Conservation (phyloP, 768 basidiomycete genomes). For the Scleroderma citrinum region DNA sequence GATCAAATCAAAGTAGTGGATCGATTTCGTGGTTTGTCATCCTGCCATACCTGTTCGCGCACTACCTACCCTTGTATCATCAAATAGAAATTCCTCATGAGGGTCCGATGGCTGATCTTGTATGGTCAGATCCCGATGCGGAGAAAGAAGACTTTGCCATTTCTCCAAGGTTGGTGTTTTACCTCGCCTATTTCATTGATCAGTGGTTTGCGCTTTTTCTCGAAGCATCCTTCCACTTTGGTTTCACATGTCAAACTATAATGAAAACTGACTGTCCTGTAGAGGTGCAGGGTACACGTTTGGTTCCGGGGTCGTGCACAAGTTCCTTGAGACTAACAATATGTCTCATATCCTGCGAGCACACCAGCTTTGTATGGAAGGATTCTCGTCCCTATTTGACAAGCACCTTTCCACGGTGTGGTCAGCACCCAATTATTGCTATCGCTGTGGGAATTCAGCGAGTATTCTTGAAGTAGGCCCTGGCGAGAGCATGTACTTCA, state of each 20-base stretch:
- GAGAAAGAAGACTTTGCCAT: constrained; percentile 99
- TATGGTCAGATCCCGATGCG: constrained; percentile 99
- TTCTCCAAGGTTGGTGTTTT: constrained; percentile 73
- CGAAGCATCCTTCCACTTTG: constrained; percentile 1
- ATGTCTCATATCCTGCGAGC: constrained; percentile 98
- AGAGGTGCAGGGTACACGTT: constrained; percentile 99
- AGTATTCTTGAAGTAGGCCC: constrained; percentile 95
- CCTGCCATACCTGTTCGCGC: constrained; percentile 14
- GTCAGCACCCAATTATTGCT: constrained; percentile 99
- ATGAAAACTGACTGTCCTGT: background rate
- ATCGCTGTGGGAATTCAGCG: constrained; percentile 95
- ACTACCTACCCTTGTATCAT: constrained; percentile 18
- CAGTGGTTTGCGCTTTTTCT: constrained; percentile 7
- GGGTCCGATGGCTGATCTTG: constrained; percentile 98
- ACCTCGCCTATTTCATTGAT: constrained; percentile 7
- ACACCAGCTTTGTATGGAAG: constrained; percentile 99
- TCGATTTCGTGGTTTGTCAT: constrained; percentile 78
- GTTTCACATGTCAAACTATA: constrained; percentile 11
- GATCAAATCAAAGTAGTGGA: constrained; percentile 99
- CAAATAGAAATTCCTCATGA: constrained; percentile 93
- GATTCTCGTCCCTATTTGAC: constrained; percentile 95
- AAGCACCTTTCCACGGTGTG: constrained; percentile 95
- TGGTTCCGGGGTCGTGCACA: constrained; percentile 95
- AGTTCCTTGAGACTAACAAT: constrained; percentile 91
- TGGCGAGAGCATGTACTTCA: constrained; percentile 83